A percentile compares a stretch with the other conserved stretches of the same genome.
These are phyloP conservation scores for Cercospora nicotianae DNA, from an alignment of 2,329 filamentous ascomycete genomes.

Conservation along the genomic window DNA sequence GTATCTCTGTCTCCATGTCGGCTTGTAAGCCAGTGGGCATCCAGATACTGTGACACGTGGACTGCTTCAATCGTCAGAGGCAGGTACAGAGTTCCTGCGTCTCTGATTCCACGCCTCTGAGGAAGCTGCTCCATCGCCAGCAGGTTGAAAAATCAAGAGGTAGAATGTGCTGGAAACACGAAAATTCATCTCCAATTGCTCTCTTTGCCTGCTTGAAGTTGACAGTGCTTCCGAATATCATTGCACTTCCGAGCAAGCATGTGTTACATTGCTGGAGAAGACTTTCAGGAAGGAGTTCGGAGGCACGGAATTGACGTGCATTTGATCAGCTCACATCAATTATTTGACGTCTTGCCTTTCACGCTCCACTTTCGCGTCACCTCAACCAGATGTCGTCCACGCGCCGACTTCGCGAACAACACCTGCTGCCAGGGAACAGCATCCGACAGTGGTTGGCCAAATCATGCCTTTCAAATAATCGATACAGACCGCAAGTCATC, in stretches of 20 bases:
- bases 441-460: not conserved
- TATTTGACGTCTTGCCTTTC: not conserved
- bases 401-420: not conserved
- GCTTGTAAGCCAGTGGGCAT: not conserved
- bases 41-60: not conserved
- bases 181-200: not conserved
- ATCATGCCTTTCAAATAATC: not conserved
- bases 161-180: not conserved
- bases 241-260: not conserved
- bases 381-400: not conserved
- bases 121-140: not conserved
- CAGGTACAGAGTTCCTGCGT: not conserved
- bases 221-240: not conserved
- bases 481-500: not conserved
- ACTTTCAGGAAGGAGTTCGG: not conserved
- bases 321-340: not conserved
- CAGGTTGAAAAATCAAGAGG: not conserved
- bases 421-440: not conserved
- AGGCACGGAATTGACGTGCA: not conserved
- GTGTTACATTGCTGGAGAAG: not conserved
- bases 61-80: not conserved
- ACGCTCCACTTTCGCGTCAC: constrained; percentile 8
- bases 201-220: not conserved
- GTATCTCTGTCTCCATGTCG: not conserved
- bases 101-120: not conserved